phyloP scores from a whole-genome alignment of 192 early-diverging fungal species.

The Gamsiella multidivaricata region DNA sequence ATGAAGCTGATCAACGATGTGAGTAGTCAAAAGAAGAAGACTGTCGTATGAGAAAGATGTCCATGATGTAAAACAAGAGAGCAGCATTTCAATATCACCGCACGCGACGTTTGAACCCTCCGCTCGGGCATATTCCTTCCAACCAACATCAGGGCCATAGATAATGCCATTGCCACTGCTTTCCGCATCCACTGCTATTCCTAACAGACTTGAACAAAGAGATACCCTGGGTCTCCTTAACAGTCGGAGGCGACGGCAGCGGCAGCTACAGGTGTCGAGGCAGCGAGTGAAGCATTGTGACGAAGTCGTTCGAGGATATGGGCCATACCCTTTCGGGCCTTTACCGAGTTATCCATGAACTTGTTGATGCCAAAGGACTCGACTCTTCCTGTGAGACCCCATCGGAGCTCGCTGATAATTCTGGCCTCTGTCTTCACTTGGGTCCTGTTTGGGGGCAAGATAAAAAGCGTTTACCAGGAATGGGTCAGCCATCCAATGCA shows the following conservation, averaged over 20 bases:
- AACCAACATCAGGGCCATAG: not conserved
- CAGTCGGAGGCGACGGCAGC: constrained; percentile 25
- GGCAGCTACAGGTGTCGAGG: constrained; percentile 7
- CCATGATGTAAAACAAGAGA: too few species aligned
- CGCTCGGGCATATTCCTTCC: too few species aligned
- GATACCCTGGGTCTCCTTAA: constrained; percentile 5
- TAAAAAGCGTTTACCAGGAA: not conserved
- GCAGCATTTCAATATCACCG: too few species aligned
- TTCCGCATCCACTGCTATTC: not conserved
- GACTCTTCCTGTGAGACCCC: constrained; percentile 82
- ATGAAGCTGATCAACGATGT: too few species aligned
- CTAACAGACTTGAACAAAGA: too few species aligned
- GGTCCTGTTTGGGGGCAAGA: constrained; percentile 55
- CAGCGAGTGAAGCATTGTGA: constrained; percentile 51
- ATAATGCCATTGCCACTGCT: not conserved
- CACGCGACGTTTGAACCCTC: too few species aligned
- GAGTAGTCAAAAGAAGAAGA: too few species aligned
- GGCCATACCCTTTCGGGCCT: constrained; percentile 66
- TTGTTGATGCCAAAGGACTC: constrained; percentile 90
- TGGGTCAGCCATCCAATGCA: not conserved
- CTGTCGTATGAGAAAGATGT: too few species aligned
- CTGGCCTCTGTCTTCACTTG: constrained; percentile 83
- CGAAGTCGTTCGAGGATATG: constrained; percentile 62
- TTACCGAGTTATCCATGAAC: constrained; percentile 83
- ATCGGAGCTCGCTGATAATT: constrained; percentile 90